Conservation (phyloP, 805 yeast species). For the Zygotorulaspora florentina region DNA sequence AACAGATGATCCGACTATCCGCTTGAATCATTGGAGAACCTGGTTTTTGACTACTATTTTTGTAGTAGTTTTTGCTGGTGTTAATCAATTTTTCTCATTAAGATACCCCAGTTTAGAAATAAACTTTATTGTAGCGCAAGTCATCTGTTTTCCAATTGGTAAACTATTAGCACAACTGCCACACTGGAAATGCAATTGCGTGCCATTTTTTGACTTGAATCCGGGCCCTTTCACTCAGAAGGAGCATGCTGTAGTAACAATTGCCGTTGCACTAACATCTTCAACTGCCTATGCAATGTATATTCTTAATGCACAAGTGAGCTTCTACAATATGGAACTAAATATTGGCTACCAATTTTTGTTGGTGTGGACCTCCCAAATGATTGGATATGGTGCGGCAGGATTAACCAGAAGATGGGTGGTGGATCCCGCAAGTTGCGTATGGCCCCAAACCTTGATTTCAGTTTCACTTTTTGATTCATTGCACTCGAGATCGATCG, state of each 20-base stretch:
- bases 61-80: constrained; percentile 52
- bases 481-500: constrained; percentile 40
- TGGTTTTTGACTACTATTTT: constrained; percentile 50
- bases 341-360: constrained; percentile 48
- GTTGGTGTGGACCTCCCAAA: constrained; percentile 54
- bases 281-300: constrained; percentile 55
- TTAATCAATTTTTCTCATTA: constrained; percentile 52
- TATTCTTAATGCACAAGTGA: constrained; percentile 47
- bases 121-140: constrained; percentile 49
- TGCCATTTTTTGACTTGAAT: constrained; percentile 40
- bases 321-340: constrained; percentile 43
- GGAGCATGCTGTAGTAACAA: constrained; percentile 49
- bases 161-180: constrained; percentile 41
- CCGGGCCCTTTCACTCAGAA: constrained; percentile 52
- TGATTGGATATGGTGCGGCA: constrained; percentile 63
- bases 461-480: constrained; percentile 54
- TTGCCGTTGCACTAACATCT: constrained; percentile 42
- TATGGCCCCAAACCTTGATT: constrained; percentile 64
- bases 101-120: constrained; percentile 49
- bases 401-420: constrained; percentile 56
- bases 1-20: constrained; percentile 46
- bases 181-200: constrained; percentile 33
- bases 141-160: constrained; percentile 54
- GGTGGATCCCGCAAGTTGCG: constrained; percentile 55
- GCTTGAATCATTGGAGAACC: constrained; percentile 51